Base-by-base conservation (phyloP, 2,329 filamentous ascomycete genomes). In the Cladosporium oxysporum region DNA sequence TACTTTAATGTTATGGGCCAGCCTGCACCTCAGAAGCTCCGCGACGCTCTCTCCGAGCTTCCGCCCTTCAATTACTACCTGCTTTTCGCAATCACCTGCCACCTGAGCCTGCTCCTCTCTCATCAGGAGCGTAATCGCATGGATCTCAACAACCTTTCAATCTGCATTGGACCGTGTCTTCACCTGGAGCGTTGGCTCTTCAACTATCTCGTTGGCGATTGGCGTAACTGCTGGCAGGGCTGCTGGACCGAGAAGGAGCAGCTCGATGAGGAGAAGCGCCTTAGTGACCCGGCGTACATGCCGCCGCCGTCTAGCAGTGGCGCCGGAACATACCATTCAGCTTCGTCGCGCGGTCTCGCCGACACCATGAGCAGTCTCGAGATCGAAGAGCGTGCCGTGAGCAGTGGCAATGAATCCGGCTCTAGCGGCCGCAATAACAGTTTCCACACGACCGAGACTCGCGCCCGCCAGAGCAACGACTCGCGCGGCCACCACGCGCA, bases 41-140 rank as follows among this genome's bases (percentile, higher is more conserved):
- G 96, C 71, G 93, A 97, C 70, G 92, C 97, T 78, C 87, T 98
- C 2, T 97, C 94, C 1, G 93, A 92, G 72, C 84, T 98, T n/a
- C 91, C 94, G 7, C 94, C 94, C 0, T 97, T 95, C 83, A 96
- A 97, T 80, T 98, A 98, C 80, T 97, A 98, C 76, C 89, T 98
- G 16, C 88, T 98, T 6, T 98, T 98, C 77, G 94, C 94, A 73
- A 97, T 97, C 72, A 98, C 94, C 37, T 97, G 94, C 79, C 94
- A 98, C 74, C 88, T 98, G 58, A 97, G 93, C 73, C 85, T 97
- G 29, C 85, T 98, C 11, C 88, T 97, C 71, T 93, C 92, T 1
- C 94, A 96, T 77, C 91, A 93, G 28, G 92, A 96, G 70, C 93
- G 94, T 82, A 98, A 97, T 85, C 97, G 96, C 82, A 98, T 98